Evolutionary conservation across 495 filamentous ascomycete species (phyloP), one percentile per base, ranked within the genome.

Genomic region (Cetradonia linearis): DNA sequence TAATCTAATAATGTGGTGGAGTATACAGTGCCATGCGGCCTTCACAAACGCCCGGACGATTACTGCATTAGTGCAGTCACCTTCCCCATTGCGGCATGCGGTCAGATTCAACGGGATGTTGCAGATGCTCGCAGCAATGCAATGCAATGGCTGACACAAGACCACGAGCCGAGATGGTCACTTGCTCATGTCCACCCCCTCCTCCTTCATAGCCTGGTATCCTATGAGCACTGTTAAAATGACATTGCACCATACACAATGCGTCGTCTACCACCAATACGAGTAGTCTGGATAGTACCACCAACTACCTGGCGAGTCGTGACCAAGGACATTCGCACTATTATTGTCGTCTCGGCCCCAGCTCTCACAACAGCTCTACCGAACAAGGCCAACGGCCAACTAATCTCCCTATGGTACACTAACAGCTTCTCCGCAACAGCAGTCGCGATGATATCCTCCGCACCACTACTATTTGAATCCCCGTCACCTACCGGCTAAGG

Each of bases 381-480:
- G 42, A 46, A 46, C 20, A 8, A 46, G 42, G 1, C 42, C 25
- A 44, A 44, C 10, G 40, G 11, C n/a, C 1, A 42, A 7, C 40
- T 44, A 46, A 46, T 46, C 42, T 46, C 42, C 42, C 42, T 46
- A 23, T 11, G 42, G 42, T 23, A 46, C 20, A 46, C 42, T 46
- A 46, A 42, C 9, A 46, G 7, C 50, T 54, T 33, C 50, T 54
- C 50, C 50, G 50, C 50, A 23, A 34, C n/a, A 31, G 30, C 18
- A 50, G 5, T 50, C 28, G 33, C 33, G 50, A 53, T 31, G 50
- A 53, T 53, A 53, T 54, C 18, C 50, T 54, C 50, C 50, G 50
- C 31, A 54, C 50, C 50, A 3, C 4, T 54, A n/a, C 33, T 20
- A 54, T 36, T 54, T 36, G 50, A 54, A 34, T 54, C 50, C 14